phyloP scores from a whole-genome alignment of 2,329 filamentous ascomycete genomes.

The Botrytis medusae region DNA sequence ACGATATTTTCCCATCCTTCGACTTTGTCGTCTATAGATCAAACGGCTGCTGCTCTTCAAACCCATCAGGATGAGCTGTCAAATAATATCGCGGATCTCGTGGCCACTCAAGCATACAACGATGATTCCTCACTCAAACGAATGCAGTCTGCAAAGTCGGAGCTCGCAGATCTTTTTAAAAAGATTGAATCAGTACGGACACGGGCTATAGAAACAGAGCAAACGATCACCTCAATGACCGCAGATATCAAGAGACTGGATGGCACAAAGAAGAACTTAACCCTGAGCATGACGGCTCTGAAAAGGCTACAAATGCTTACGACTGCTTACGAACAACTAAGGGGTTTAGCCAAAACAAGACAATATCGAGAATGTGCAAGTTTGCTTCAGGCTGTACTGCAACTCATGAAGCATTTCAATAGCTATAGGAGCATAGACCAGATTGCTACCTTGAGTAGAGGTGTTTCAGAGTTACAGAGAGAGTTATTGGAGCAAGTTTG shows the following conservation, averaged over 20 bases:
- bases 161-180: conserved; percentile 85
- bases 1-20: conserved; percentile 88
- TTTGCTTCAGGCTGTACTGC: conserved; percentile 88
- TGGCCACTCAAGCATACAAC: conserved; percentile 75
- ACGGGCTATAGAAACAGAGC: conserved; percentile 87
- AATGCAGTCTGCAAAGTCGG: conserved; percentile 86
- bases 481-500: conserved; percentile 97
- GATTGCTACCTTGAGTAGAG: conserved; percentile 88
- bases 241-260: conserved; percentile 97
- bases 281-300: conserved; percentile 94
- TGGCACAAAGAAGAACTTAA: conserved; percentile 93
- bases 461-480: conserved; percentile 89
- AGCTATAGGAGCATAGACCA: conserved; percentile 97
- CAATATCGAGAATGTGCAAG: conserved; percentile 96
- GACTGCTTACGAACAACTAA: conserved; percentile 95
- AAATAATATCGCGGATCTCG: conserved; percentile 69
- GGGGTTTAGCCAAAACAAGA: conserved; percentile 75
- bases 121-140: conserved; percentile 85
- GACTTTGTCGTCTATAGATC: conserved; percentile 72
- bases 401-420: conserved; percentile 98
- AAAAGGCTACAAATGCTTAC: conserved; percentile 98
- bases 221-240: conserved; percentile 97
- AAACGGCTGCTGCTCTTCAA: conserved; percentile 72
- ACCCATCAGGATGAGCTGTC: conserved; percentile 81
- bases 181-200: conserved; percentile 93